Conservation (phyloP, 192 early-diverging fungal genomes). For the Coemansia sp. region DNA sequence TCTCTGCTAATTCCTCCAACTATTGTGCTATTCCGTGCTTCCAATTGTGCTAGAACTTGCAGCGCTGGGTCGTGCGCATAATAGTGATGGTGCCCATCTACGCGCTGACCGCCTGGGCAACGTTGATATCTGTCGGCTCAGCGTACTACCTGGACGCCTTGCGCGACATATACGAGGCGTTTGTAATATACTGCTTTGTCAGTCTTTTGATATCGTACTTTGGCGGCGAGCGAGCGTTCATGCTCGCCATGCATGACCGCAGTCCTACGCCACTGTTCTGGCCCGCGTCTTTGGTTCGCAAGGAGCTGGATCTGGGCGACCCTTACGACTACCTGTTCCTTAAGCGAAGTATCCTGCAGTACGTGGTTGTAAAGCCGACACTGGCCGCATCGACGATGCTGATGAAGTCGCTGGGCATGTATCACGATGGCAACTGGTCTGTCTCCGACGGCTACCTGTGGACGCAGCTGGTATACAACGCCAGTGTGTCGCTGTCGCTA, state of each 20-base stretch:
- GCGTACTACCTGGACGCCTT: slow-evolving; percentile 90
- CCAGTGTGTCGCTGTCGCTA: slow-evolving; percentile 82
- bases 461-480: slow-evolving; percentile 83
- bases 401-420: slow-evolving; percentile 70
- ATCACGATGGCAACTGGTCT: slow-evolving; percentile 82
- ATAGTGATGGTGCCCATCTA: slow-evolving; percentile 84
- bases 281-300: slow-evolving; percentile 74
- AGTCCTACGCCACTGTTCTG: slow-evolving; percentile 79
- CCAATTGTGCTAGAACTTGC: slow-evolving; percentile 54
- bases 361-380: slow-evolving; percentile 86
- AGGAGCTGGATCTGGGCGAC: slow-evolving; percentile 82
- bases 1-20: not conserved
- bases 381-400: slow-evolving; percentile 80
- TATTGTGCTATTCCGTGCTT: not conserved
- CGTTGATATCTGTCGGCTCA: slow-evolving; percentile 69
- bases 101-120: slow-evolving; percentile 79
- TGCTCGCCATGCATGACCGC: slow-evolving; percentile 79
- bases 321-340: slow-evolving; percentile 87
- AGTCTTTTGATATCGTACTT: slow-evolving; percentile 84
- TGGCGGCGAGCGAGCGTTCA: slow-evolving; percentile 85
- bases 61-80: slow-evolving; percentile 72
- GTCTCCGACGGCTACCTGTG: slow-evolving; percentile 76
- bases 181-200: slow-evolving; percentile 96
- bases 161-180: slow-evolving; percentile 94
- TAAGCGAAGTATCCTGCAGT: slow-evolving; percentile 93